Conservation (phyloP, 345 rosid genomes). For the Fremontodendron californicum region DNA sequence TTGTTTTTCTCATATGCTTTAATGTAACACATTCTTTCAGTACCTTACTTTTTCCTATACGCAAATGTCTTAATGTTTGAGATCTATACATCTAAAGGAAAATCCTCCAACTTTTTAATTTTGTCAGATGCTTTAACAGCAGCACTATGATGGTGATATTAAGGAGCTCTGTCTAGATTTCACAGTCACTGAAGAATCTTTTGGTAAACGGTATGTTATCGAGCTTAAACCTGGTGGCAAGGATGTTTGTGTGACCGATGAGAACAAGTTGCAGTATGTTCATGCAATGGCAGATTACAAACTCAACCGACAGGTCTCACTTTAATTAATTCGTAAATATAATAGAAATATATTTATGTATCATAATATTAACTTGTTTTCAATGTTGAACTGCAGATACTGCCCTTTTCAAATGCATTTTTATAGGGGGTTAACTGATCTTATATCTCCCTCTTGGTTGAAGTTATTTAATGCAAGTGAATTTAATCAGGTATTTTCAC, state of each 20-base stretch:
- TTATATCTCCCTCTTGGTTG: conserved; percentile 86
- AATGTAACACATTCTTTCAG: background rate
- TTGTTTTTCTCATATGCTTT: background rate
- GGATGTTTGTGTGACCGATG: conserved; percentile 71
- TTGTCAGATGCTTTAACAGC: conserved; percentile 20
- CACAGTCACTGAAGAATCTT: conserved; percentile 83
- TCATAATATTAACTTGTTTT: conserved; percentile 12
- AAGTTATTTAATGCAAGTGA: conserved; percentile 90
- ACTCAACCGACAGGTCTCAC: conserved; percentile 83
- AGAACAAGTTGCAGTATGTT: conserved; percentile 95
- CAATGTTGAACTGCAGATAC: conserved; percentile 54
- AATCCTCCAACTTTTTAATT: background rate
- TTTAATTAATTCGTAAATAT: conserved; percentile 14
- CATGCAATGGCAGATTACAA: conserved; percentile 98
- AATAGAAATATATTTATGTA: background rate
- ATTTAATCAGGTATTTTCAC: conserved; percentile 77
- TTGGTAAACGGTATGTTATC: conserved; percentile 60
- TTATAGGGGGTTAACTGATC: conserved; percentile 86
- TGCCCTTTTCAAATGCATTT: conserved; percentile 95
- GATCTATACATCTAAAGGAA: background rate
- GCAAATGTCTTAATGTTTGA: background rate
- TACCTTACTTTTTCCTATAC: background rate
- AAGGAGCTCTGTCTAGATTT: conserved; percentile 87
- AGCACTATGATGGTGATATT: conserved; percentile 90
- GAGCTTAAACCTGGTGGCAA: conserved; percentile 92